Percentiles rank a stretch among this genome's conserved stretches.
phyloP scores from a whole-genome alignment of 345 rosid species.

The Hirschfeldia incana region DNA sequence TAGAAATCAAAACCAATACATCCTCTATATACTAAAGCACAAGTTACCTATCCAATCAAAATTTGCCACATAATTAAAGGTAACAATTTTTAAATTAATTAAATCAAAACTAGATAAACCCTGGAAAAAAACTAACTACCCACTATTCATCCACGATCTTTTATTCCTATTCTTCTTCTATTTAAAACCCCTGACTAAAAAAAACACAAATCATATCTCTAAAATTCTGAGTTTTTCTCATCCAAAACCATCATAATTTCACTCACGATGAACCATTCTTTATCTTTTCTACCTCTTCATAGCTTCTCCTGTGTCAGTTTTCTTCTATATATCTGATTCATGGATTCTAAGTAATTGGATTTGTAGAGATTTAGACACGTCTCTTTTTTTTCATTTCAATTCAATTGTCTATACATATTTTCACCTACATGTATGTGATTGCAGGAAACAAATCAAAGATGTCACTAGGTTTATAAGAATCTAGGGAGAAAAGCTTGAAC shows the following conservation, averaged over 20 bases:
- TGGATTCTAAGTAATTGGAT: not conserved
- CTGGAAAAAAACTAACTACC: too few species aligned
- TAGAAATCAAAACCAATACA: too few species aligned
- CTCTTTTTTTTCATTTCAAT: not conserved
- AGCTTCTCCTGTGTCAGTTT: not conserved
- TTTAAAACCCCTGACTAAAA: not conserved
- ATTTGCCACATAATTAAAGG: too few species aligned
- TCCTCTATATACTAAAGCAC: too few species aligned
- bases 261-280: not conserved
- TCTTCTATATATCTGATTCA: not conserved
- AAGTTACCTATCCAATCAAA: too few species aligned
- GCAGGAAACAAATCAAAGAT: not conserved
- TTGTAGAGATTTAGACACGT: not conserved
- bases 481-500: not conserved
- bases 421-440: not conserved
- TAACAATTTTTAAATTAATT: too few species aligned
- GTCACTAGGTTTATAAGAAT: not conserved
- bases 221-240: too few species aligned
- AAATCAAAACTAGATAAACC: too few species aligned
- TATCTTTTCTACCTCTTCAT: not conserved
- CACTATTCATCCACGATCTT: not conserved
- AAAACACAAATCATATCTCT: not conserved
- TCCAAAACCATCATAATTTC: not conserved
- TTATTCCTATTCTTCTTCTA: not conserved
- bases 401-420: not conserved